Percentiles rank a stretch among this genome's conserved stretches.
Conservation (phyloP, 495 filamentous ascomycete genomes). For the Talaromyces adpressus region DNA sequence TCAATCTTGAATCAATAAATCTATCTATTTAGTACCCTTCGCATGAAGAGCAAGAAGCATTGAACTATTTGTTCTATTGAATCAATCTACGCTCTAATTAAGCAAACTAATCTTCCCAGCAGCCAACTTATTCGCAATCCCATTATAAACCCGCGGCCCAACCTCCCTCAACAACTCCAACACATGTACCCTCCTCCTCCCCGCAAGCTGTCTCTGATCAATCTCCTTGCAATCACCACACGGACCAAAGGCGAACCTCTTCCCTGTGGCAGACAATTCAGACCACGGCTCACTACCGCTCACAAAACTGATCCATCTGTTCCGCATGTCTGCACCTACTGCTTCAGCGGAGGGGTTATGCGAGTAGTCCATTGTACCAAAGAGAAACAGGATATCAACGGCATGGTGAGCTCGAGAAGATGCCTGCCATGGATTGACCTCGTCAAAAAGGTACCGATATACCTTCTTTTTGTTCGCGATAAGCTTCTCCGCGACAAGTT, state of each 20-base stretch:
- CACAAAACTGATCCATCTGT: conserved; percentile 29
- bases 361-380: conserved; percentile 24
- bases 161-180: conserved; percentile 22
- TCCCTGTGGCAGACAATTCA: background rate
- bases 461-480: conserved; percentile 21
- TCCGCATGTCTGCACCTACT: conserved; percentile 26
- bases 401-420: conserved; percentile 38
- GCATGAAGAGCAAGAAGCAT: background rate
- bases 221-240: conserved; percentile 30
- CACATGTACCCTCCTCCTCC: conserved; percentile 21
- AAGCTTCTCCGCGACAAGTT: conserved; percentile 25
- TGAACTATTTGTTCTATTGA: background rate
- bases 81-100: conserved; percentile 16
- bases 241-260: conserved; percentile 27
- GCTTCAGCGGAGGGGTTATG: conserved; percentile 25
- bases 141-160: conserved; percentile 24
- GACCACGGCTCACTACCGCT: conserved; percentile 26
- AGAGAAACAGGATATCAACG: conserved; percentile 37
- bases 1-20: background rate
- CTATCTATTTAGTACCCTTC: background rate
- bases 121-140: conserved; percentile 26
- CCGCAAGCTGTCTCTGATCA: conserved; percentile 23
- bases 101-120: conserved; percentile 33
- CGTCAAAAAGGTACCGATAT: conserved; percentile 35
- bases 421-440: conserved; percentile 36